Conservation (phyloP, 78 protist genomes). For the Dictyostelium purpureum region DNA sequence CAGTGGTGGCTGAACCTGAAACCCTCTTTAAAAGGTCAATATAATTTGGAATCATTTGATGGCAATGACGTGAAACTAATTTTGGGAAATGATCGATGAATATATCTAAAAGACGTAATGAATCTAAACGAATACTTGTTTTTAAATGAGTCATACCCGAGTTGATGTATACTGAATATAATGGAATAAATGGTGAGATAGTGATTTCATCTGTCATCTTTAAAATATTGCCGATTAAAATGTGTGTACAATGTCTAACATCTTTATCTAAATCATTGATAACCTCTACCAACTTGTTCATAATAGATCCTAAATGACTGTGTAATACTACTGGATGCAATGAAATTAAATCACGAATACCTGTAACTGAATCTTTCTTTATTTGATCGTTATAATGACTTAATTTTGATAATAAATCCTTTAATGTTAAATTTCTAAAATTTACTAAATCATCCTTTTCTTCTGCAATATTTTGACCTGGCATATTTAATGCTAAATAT, state of each 20-base stretch:
- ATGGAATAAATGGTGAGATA: constrained; percentile 75
- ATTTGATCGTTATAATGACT: constrained; percentile 57
- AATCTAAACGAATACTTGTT: constrained; percentile 70
- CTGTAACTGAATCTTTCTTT: constrained; percentile 38
- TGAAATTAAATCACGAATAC: constrained; percentile 31
- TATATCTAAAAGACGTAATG: constrained; percentile 67
- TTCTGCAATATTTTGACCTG: constrained; percentile 55
- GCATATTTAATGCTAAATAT: constrained; percentile 41
- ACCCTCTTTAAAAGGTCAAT: constrained; percentile 45
- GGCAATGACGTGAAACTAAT: constrained; percentile 19
- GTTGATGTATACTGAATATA: constrained; percentile 61
- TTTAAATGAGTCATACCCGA: constrained; percentile 80
- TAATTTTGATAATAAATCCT: constrained; percentile 41
- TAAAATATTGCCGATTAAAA: neutral
- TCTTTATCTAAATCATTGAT: constrained; percentile 65
- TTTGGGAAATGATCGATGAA: constrained; percentile 60
- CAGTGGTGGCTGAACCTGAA: neutral
- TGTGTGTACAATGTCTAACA: constrained; percentile 37
- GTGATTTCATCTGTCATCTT: constrained; percentile 28
- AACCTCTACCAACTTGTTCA: constrained; percentile 48
- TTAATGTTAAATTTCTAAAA: constrained; percentile 64
- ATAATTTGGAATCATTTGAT: constrained; percentile 68
- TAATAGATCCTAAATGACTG: constrained; percentile 49
- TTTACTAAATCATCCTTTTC: constrained; percentile 70
- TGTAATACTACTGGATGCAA: constrained; percentile 19